Evolutionary conservation across 176 grass and related monocot species (phyloP), one percentile per base, ranked within the genome.

Genomic region (Thinopyrum elongatum): DNA sequence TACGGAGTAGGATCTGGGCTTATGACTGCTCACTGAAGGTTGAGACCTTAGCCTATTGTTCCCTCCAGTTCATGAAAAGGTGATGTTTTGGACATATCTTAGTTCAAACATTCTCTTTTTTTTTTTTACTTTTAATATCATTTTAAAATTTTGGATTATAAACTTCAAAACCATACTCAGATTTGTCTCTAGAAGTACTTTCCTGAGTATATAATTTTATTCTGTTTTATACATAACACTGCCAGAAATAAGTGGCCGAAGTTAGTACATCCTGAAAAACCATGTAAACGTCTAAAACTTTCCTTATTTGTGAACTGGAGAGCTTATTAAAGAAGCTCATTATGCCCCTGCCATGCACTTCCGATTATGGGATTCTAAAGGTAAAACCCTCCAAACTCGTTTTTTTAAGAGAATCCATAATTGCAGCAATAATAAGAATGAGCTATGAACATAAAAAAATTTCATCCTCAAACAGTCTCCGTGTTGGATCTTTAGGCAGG

Each of bases 351-450:
- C 13, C 82, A 2, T 55, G 1, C 10, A 79, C 53, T 66, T 68
- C n/a, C n/a, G 41, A 23, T 42, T 67, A 58, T 57, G 14, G n/a
- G 17, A 17, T 74, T 65, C 65, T 80, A 39, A 5, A 73, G 65
- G 26, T 65, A 3, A 23, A 84, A 57, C 11, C 67, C 16, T 10
- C 79, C 65, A 57, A 80, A 79, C 44, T 53, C 0, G 0, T 30
- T 73, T 80, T 71, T 84, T 80, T 23, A 30, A 23, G 29, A 38
- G 66, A 77, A 90, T 29, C 16, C 29, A 8, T 82, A 71, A 71
- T 17, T 68, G 53, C 14, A 13, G 30, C 7, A 82, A 39, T 21
- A 19, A 21, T 78, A 83, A 86, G 71, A 35, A 86, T 76, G 46
- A 65, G 17, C 29, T 69, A 53, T n/a, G 16, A 23, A 70, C 10